Evolutionary conservation across 345 rosid species (phyloP), one percentile per base, ranked within the genome.

Genomic region (Lepidium aucheri): DNA sequence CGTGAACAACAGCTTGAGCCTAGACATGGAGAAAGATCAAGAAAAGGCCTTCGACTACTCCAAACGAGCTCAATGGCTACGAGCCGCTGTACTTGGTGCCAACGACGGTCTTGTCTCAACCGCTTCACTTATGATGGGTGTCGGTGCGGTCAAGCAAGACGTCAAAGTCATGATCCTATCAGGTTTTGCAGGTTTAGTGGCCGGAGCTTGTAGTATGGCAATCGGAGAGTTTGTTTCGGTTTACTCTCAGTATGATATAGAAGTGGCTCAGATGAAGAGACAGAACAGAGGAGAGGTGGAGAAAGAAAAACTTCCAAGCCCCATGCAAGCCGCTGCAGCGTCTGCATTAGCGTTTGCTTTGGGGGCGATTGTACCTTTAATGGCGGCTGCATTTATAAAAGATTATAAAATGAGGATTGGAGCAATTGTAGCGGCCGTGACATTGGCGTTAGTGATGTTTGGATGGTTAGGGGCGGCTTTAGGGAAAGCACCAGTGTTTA

Each of bases 151-250:
- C 1, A 91, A 83, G 62, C 75, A 80, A 73, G 98, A 91, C 69
- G 71, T 82, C n/a, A 87, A 85, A 38, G 80, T 65, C 44, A 91
- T 91, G 98, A 81, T 91, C 40, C 77, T 91, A 13, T 79, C 95
- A 0, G 98, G 98, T 7, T 91, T 91, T 11, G 96, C 98, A 0
- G 98, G 98, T 16, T 64, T 89, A 4, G 90, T 91, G 0, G 96
- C 95, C 0, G 98, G 98, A 1, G 98, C 98, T 11, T 89, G 92
- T 52, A 91, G 98, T 82, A 91, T 91, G 98, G 95, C 96, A 7
- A 89, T 91, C 4, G 98, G 98, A 10, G 98, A 91, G 78, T 89
- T 85, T 22, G 98, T 91, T 15, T 91, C 98, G 0, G 98, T 91
- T 14, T 81, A 89, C 56, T 85, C 98, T 9, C 98, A 91, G 53